A percentile compares a stretch with the other conserved stretches of the same genome.
Conservation (phyloP, 2,329 filamentous ascomycete genomes). For the Graphilbum sp. region DNA sequence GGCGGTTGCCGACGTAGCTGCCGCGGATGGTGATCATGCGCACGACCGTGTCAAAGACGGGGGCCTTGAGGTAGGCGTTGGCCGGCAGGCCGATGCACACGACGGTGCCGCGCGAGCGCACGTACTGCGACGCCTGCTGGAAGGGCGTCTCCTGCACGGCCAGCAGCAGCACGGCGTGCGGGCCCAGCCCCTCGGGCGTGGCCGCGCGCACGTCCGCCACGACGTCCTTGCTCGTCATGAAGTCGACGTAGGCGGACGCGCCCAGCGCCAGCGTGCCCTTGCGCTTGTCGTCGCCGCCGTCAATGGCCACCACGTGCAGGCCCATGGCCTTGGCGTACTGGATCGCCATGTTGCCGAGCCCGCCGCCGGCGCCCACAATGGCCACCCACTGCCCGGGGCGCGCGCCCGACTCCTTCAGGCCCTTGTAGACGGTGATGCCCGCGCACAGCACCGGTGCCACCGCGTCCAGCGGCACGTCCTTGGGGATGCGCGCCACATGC, state of each 20-base stretch:
- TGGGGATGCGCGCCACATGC: conserved; percentile 68
- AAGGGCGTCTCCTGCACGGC: conserved; percentile 84
- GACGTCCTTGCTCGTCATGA: conserved; percentile 56
- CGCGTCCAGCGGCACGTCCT: conserved; percentile 58
- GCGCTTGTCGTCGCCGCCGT: conserved; percentile 30
- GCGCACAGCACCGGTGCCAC: conserved; percentile 38
- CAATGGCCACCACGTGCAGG: conserved; percentile 23
- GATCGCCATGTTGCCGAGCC: conserved; percentile 27
- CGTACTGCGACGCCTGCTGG: conserved; percentile 83
- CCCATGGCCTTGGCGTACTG: conserved; percentile 30
- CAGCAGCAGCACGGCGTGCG: conserved; percentile 73
- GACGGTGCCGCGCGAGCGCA: conserved; percentile 66
- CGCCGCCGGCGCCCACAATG: conserved; percentile 32
- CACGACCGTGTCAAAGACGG: conserved; percentile 79
- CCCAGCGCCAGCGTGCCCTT: conserved; percentile 52
- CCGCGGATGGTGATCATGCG: conserved; percentile 87
- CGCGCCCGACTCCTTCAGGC: conserved; percentile 20
- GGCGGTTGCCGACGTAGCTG: conserved; percentile 83
- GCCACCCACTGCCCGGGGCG: conserved; percentile 22
- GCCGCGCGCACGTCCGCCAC: conserved; percentile 71
- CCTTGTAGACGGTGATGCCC: conserved; percentile 28
- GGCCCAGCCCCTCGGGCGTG: conserved; percentile 66
- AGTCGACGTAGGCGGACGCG: conserved; percentile 63
- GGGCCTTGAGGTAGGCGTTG: conserved; percentile 61
- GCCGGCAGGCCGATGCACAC: conserved; percentile 82